Percentiles rank a stretch among this genome's conserved stretches.
Conservation (phyloP, 805 yeast genomes). For the Zygosaccharomyces siamensis region DNA sequence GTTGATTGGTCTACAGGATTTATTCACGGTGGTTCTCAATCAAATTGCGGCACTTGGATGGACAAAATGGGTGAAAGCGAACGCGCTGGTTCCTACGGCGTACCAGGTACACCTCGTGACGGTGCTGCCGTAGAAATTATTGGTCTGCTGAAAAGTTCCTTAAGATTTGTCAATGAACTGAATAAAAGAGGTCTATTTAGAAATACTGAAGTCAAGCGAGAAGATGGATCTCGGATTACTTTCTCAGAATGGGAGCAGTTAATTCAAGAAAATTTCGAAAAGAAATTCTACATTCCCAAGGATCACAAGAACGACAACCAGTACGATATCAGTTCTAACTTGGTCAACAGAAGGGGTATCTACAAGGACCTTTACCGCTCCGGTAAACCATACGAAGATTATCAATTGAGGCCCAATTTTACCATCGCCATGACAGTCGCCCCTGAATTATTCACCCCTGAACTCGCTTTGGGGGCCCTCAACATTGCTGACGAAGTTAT, state of each 20-base stretch:
- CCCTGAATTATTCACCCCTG: slow-evolving; percentile 75
- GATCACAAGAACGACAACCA: slow-evolving; percentile 55
- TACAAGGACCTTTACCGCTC: slow-evolving; percentile 81
- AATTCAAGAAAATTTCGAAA: slow-evolving; percentile 70
- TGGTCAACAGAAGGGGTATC: slow-evolving; percentile 87
- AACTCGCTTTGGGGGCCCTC: slow-evolving; percentile 60
- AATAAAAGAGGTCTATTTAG: slow-evolving; percentile 51
- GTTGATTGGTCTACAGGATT: slow-evolving; percentile 91
- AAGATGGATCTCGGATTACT: slow-evolving; percentile 52
- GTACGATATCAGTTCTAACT: slow-evolving; percentile 54
- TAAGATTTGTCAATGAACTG: slow-evolving; percentile 71
- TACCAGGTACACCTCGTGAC: slow-evolving; percentile 96
- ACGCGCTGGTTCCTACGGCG: slow-evolving; percentile 78
- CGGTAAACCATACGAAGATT: slow-evolving; percentile 89
- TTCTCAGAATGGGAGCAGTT: slow-evolving; percentile 69
- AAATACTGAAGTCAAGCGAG: slow-evolving; percentile 51
- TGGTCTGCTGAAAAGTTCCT: slow-evolving; percentile 78
- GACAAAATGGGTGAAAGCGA: slow-evolving; percentile 97
- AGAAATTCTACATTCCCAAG: slow-evolving; percentile 68
- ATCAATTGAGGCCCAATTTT: slow-evolving; percentile 88
- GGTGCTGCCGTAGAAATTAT: slow-evolving; percentile 94
- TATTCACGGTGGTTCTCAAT: slow-evolving; percentile 85
- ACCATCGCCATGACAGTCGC: slow-evolving; percentile 93
- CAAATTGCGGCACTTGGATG: slow-evolving; percentile 99
- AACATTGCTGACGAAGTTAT: slow-evolving; percentile 64